Conservation (phyloP, 148 eudicot species). For the Silene latifolia region DNA sequence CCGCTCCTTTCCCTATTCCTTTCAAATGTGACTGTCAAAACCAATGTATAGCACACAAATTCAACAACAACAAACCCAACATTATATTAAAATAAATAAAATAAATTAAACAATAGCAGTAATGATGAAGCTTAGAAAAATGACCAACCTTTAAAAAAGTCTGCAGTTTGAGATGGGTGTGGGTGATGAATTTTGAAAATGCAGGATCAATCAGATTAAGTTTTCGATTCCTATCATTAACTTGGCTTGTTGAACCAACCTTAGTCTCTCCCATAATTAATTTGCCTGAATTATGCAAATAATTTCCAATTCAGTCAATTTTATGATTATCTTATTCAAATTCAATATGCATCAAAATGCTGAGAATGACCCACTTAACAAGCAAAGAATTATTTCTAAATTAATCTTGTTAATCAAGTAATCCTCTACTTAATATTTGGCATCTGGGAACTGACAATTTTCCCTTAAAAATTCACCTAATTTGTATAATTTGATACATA, state of each 20-base stretch:
- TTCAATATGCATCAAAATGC: too few species aligned
- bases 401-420: neutral
- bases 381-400: conserved; percentile 11
- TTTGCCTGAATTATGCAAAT: conserved; percentile 26
- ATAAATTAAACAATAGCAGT: neutral
- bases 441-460: neutral
- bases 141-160: conserved; percentile 47
- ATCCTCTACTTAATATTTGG: neutral
- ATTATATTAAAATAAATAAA: neutral
- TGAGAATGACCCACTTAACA: conserved; percentile 6
- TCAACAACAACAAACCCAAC: conserved; percentile 4
- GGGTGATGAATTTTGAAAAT: conserved; percentile 39
- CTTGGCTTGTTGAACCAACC: conserved; percentile 23
- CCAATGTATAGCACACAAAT: neutral
- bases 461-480: conserved; percentile 1
- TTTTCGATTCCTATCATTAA: conserved; percentile 23
- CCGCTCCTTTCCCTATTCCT: conserved; percentile 25
- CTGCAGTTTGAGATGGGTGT: conserved; percentile 49
- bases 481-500: neutral
- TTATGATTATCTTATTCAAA: neutral
- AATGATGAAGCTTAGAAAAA: conserved; percentile 2
- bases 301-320: neutral
- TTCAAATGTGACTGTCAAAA: conserved; percentile 47
- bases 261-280: conserved; percentile 42
- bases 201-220: conserved; percentile 35